Evolutionary conservation across 2,329 filamentous ascomycete species (phyloP).

Genomic region (Arthroderma uncinatum): DNA sequence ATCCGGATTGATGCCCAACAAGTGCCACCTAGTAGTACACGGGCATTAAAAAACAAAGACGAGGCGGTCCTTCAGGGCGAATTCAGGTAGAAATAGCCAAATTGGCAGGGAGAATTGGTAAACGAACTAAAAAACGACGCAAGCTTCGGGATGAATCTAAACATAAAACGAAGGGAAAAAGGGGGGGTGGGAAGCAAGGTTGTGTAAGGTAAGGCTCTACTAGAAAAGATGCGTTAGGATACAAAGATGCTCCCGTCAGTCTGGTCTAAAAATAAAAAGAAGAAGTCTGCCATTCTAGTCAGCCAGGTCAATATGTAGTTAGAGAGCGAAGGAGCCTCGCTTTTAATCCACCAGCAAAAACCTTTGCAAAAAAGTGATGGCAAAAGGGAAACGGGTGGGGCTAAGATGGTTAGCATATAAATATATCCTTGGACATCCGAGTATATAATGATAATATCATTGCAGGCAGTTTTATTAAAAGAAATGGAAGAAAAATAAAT

Average conservation of each 20-base stretch:
- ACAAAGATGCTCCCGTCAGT: neutral
- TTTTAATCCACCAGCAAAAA: neutral
- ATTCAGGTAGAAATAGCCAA: slow-evolving; percentile 4
- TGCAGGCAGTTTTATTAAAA: neutral
- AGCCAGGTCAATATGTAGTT: slow-evolving; percentile 1
- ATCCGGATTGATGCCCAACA: slow-evolving; percentile 13
- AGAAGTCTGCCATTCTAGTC: slow-evolving; percentile 11
- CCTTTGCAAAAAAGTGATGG: slow-evolving; percentile 10
- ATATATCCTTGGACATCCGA: neutral
- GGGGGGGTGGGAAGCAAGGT: neutral
- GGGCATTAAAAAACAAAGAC: slow-evolving; percentile 9
- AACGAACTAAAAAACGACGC: slow-evolving; percentile 5
- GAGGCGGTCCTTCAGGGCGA: slow-evolving; percentile 8
- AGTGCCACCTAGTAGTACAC: slow-evolving; percentile 7
- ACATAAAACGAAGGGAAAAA: neutral
- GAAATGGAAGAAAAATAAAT: neutral
- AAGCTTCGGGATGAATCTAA: slow-evolving; percentile 1
- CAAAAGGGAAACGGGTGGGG: slow-evolving; percentile 1
- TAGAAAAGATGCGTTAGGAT: neutral
- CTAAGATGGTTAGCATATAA: slow-evolving; percentile 1
- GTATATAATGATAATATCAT: neutral
- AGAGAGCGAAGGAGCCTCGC: neutral
- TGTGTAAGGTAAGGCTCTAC: neutral
- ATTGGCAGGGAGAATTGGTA: neutral
- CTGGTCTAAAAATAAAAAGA: slow-evolving; percentile 1